Conservation (phyloP, 1,284 basidiomycete species). For the Gastroboletus turbinatus region DNA sequence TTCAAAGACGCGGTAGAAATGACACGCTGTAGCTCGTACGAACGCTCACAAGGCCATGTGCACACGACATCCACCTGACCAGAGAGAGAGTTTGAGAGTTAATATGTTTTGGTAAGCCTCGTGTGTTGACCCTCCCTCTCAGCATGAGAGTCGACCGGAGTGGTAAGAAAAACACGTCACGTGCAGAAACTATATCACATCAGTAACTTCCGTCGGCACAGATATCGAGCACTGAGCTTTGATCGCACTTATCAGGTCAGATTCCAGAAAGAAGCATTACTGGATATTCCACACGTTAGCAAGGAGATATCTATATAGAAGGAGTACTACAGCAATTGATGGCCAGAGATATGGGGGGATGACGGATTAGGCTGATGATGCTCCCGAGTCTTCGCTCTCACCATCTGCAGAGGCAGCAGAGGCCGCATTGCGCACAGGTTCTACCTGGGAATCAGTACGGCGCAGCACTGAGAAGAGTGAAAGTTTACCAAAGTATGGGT, state of each 20-base stretch:
- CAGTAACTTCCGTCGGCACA: conserved; percentile 1
- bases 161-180: conserved; percentile 11
- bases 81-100: neutral
- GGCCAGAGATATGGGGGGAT: conserved; percentile 30
- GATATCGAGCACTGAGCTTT: conserved; percentile 16
- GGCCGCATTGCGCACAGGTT: conserved; percentile 52
- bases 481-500: conserved; percentile 82
- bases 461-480: conserved; percentile 9
- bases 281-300: conserved; percentile 23
- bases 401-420: conserved; percentile 51
- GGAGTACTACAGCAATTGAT: conserved; percentile 31
- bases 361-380: conserved; percentile 44
- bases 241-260: conserved; percentile 23
- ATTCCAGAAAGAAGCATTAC: conserved; percentile 19
- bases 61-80: conserved; percentile 18
- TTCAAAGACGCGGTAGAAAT: neutral
- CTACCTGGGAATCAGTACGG: conserved; percentile 38
- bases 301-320: conserved; percentile 34
- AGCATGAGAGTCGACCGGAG: conserved; percentile 7
- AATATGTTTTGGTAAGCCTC: conserved; percentile 10
- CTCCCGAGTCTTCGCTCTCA: conserved; percentile 77
- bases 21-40: neutral
- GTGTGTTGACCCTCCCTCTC: conserved; percentile 8
- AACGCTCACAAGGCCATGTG: conserved; percentile 14
- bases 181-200: conserved; percentile 9